Percentiles rank a stretch among this genome's conserved stretches.
These are phyloP conservation scores for Ophiostoma sp. DNA, from an alignment of 2,329 filamentous ascomycete genomes.

Conservation along the genomic window DNA sequence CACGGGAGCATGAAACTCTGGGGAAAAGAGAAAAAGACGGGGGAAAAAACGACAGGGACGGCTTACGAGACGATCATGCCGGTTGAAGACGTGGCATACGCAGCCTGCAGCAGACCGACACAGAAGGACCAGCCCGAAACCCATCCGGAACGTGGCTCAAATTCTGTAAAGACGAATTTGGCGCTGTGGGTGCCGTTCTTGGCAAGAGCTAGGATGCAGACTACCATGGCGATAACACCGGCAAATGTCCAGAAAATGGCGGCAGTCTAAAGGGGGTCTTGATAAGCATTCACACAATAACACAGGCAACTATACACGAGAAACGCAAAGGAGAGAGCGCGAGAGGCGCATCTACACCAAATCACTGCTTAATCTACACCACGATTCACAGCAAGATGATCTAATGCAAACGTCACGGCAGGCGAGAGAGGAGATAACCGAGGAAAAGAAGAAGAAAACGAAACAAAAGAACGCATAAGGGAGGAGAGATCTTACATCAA, in stretches of 20 bases:
- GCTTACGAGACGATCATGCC: constrained; percentile 15
- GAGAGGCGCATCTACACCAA: constrained; percentile 8
- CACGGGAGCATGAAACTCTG: neutral
- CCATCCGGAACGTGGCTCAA: constrained; percentile 14
- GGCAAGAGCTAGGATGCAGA: neutral
- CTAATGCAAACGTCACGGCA: constrained; percentile 8
- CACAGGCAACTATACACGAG: neutral
- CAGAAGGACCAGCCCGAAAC: constrained; percentile 9
- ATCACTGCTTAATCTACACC: constrained; percentile 14
- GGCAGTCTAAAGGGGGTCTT: constrained; percentile 7
- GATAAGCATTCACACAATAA: constrained; percentile 11
- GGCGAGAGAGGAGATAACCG: neutral
- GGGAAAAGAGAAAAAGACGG: neutral
- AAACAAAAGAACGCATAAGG: neutral
- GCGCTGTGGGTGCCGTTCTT: constrained; percentile 14
- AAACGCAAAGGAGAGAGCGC: neutral
- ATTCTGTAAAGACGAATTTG: constrained; percentile 10
- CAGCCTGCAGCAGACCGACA: constrained; percentile 13
- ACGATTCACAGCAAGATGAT: constrained; percentile 10
- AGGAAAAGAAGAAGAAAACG: neutral
- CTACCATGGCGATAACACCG: constrained; percentile 10
- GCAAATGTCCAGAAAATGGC: constrained; percentile 16
- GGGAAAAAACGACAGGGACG: neutral
- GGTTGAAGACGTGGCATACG: constrained; percentile 12
- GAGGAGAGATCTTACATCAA: constrained; percentile 8